These are phyloP conservation scores for Sisymbrium altissimum DNA, from an alignment of 345 rosid species.

Conservation along the genomic window DNA sequence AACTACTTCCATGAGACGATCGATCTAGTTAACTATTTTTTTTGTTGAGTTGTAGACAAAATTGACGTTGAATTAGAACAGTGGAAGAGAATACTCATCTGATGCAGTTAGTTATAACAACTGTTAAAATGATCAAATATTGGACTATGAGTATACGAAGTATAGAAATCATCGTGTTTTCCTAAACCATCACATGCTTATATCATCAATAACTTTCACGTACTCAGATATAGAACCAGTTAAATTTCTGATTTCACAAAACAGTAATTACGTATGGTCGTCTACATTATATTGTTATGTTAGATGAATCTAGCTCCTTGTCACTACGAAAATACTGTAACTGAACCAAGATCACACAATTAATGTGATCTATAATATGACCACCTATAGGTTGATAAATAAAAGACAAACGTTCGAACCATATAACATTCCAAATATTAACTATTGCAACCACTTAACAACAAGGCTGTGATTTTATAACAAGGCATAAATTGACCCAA, in stretches of 20 bases:
- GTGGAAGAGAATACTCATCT: too few species aligned
- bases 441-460: slow-evolving; percentile 14
- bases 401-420: background rate
- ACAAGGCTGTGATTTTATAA: too few species aligned
- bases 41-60: too few species aligned
- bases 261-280: background rate
- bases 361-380: background rate
- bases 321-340: background rate
- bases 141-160: too few species aligned
- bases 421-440: slow-evolving; percentile 8
- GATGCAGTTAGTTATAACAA: too few species aligned
- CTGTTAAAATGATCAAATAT: too few species aligned
- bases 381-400: background rate
- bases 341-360: background rate
- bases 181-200: too few species aligned
- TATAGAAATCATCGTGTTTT: background rate
- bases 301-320: background rate
- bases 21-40: too few species aligned
- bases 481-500: too few species aligned
- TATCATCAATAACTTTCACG: too few species aligned
- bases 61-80: too few species aligned
- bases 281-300: background rate
- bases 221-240: background rate
- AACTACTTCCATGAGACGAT: too few species aligned
- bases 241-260: background rate